phyloP scores from a whole-genome alignment of 2,329 filamentous ascomycete genomes.

The Coniochaeta prunicola region DNA sequence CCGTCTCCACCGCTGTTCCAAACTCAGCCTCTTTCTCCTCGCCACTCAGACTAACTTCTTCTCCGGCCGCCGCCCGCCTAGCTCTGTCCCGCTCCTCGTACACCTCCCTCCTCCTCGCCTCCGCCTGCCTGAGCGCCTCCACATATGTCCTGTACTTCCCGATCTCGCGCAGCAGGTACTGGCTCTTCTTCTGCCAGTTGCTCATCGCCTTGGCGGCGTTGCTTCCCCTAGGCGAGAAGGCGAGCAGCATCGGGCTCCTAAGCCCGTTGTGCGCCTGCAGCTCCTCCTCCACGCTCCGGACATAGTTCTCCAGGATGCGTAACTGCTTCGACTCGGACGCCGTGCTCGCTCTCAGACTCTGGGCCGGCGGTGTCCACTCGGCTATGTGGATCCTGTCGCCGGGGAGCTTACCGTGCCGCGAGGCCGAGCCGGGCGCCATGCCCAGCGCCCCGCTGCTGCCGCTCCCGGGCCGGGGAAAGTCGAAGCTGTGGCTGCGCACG shows the following conservation, averaged over 20 bases:
- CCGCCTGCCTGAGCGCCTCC: slow-evolving; percentile 69
- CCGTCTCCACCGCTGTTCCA: slow-evolving; percentile 3
- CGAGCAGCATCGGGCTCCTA: slow-evolving; percentile 77
- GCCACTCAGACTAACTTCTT: slow-evolving; percentile 9
- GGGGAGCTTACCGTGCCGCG: slow-evolving; percentile 50
- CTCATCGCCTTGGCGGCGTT: slow-evolving; percentile 81
- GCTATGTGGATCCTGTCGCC: slow-evolving; percentile 79
- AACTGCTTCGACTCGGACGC: slow-evolving; percentile 77
- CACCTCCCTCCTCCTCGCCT: slow-evolving; percentile 62
- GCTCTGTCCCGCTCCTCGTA: slow-evolving; percentile 52
- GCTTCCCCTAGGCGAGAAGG: slow-evolving; percentile 76
- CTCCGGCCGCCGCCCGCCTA: slow-evolving; percentile 38
- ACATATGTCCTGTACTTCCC: slow-evolving; percentile 97
- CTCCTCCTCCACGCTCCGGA: slow-evolving; percentile 79
- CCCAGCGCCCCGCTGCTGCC: slow-evolving; percentile 24
- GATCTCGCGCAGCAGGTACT: slow-evolving; percentile 85
- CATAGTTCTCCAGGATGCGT: slow-evolving; percentile 66
- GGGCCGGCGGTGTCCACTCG: slow-evolving; percentile 83
- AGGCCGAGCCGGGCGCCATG: slow-evolving; percentile 5
- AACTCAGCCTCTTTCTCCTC: neutral
- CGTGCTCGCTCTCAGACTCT: slow-evolving; percentile 81
- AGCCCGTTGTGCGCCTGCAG: slow-evolving; percentile 82
- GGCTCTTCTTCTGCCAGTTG: slow-evolving; percentile 96
- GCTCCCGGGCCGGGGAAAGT: slow-evolving; percentile 52
- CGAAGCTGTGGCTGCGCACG: slow-evolving; percentile 51